Percentiles rank a stretch among this genome's conserved stretches.
Evolutionary conservation across 805 yeast genomes (phyloP).

Genomic region (Ogataea siamensis): DNA sequence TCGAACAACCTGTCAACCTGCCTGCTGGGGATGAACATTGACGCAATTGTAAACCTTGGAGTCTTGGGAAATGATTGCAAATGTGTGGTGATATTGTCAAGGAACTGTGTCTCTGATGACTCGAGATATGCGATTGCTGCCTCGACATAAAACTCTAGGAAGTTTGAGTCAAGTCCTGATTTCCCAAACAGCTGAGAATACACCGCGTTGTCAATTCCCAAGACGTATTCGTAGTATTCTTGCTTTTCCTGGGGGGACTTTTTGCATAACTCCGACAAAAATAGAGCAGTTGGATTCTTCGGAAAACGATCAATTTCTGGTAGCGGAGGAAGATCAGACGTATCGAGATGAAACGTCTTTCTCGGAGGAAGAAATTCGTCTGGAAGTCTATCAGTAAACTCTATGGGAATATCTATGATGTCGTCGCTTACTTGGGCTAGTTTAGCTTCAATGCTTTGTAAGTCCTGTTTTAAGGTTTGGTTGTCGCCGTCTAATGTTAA

Average conservation of each 20-base stretch:
- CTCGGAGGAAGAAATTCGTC: constrained; percentile 3
- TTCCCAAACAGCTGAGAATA: constrained; percentile 35
- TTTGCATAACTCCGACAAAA: constrained; percentile 39
- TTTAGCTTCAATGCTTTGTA: constrained; percentile 1
- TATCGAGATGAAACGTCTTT: constrained; percentile 19
- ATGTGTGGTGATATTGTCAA: constrained; percentile 22
- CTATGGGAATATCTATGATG: constrained; percentile 7
- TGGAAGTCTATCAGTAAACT: constrained; percentile 9
- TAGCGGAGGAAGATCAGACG: constrained; percentile 36
- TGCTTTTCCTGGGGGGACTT: constrained; percentile 30
- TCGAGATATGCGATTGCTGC: constrained; percentile 33
- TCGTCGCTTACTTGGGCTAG: neutral
- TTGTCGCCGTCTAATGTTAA: constrained; percentile 9
- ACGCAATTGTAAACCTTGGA: constrained; percentile 38
- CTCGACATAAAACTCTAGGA: constrained; percentile 46
- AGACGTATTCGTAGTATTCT: constrained; percentile 38
- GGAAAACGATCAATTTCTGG: constrained; percentile 10
- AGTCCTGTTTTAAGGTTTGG: constrained; percentile 9
- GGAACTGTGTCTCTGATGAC: constrained; percentile 20
- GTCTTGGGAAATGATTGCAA: constrained; percentile 33
- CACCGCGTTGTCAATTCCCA: constrained; percentile 29
- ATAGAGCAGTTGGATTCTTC: constrained; percentile 46
- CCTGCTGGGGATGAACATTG: constrained; percentile 33
- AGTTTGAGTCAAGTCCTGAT: constrained; percentile 50
- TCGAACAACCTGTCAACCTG: constrained; percentile 17